Percentiles rank a stretch among this genome's conserved stretches.
Conservation (phyloP, 1,284 basidiomycete species). For the Apiotrichum porosum region DNA sequence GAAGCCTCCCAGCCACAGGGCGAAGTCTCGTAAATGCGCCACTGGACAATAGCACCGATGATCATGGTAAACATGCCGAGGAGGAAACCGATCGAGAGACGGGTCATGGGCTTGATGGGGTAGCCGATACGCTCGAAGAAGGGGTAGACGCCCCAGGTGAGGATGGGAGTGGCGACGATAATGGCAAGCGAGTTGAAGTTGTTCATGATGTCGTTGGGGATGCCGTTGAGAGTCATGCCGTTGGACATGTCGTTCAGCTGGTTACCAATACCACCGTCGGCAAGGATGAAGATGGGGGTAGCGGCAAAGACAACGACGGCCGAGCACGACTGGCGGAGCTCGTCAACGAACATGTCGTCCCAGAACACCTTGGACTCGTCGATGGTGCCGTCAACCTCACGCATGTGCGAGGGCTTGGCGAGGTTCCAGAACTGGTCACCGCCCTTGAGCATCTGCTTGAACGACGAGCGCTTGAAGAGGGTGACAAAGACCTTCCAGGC, state of each 20-base stretch:
- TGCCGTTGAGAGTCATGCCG: constrained; percentile 47
- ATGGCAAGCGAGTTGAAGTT: constrained; percentile 53
- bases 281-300: constrained; percentile 51
- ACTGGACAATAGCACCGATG: constrained; percentile 50
- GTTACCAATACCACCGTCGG: constrained; percentile 46
- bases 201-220: constrained; percentile 52
- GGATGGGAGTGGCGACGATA: constrained; percentile 49
- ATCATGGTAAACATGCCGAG: constrained; percentile 47
- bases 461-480: constrained; percentile 12
- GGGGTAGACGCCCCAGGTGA: constrained; percentile 51
- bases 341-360: constrained; percentile 53
- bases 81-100: constrained; percentile 38
- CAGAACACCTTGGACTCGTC: constrained; percentile 47
- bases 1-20: constrained; percentile 50
- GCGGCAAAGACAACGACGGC: constrained; percentile 53
- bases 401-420: constrained; percentile 48
- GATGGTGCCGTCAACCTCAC: constrained; percentile 25
- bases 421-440: constrained; percentile 49
- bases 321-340: constrained; percentile 49
- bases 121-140: constrained; percentile 43
- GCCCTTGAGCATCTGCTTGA: constrained; percentile 16
- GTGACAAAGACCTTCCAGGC: constrained; percentile 34
- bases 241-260: constrained; percentile 42
- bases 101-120: constrained; percentile 36
- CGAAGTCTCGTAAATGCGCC: constrained; percentile 50